phyloP scores from a whole-genome alignment of 108 stramenopile genomes.

The Pseudonitzschia pungens region DNA sequence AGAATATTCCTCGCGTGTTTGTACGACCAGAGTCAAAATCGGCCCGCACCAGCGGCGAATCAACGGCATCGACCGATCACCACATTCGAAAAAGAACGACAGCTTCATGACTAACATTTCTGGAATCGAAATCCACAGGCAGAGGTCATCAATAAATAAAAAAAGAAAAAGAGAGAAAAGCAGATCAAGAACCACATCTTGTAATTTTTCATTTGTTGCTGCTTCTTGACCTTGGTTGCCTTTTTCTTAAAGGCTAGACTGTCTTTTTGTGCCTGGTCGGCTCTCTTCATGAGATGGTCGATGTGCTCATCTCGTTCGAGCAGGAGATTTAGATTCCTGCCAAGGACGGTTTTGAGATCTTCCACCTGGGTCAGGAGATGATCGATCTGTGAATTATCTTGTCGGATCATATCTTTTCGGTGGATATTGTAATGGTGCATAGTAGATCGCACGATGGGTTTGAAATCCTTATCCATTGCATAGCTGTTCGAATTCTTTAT shows the following conservation, averaged over 20 bases:
- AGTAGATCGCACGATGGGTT: slow-evolving; percentile 47
- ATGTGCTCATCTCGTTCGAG: slow-evolving; percentile 56
- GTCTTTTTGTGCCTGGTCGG: slow-evolving; percentile 53
- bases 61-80: too few species aligned
- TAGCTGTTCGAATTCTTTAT: slow-evolving; percentile 67
- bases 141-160: slow-evolving; percentile 14
- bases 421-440: slow-evolving; percentile 79
- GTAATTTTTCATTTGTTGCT: slow-evolving; percentile 17
- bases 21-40: too few species aligned
- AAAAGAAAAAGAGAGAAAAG: neutral
- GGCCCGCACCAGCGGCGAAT: too few species aligned
- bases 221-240: slow-evolving; percentile 27
- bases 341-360: slow-evolving; percentile 69
- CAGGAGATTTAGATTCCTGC: slow-evolving; percentile 59
- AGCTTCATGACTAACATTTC: neutral
- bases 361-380: slow-evolving; percentile 55
- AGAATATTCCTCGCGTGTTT: too few species aligned
- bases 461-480: slow-evolving; percentile 68
- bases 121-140: slow-evolving; percentile 22
- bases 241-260: slow-evolving; percentile 51
- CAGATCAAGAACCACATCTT: slow-evolving; percentile 28
- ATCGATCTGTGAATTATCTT: slow-evolving; percentile 29
- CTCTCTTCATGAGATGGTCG: slow-evolving; percentile 50
- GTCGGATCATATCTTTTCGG: slow-evolving; percentile 41
- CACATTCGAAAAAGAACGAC: too few species aligned